Percentiles rank a stretch among this genome's conserved stretches.
Evolutionary conservation across 352 stramenopile species (phyloP).

Genomic region (Sclerospora graminicola): DNA sequence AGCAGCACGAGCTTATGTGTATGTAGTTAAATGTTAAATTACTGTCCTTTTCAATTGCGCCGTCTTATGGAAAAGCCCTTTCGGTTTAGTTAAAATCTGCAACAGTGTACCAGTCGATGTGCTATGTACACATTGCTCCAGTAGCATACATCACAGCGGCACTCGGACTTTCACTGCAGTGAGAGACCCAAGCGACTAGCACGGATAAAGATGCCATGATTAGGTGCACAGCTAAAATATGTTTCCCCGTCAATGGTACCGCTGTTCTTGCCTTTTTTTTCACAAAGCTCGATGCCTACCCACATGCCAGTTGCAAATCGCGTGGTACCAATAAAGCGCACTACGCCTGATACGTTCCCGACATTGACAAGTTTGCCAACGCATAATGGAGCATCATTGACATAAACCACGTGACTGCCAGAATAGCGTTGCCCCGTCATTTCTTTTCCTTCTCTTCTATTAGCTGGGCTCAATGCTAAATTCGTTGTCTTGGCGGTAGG

Average conservation of each 20-base stretch:
- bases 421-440: conserved; percentile 23
- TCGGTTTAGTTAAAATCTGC: no score
- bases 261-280: conserved; percentile 55
- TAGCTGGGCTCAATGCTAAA: neutral
- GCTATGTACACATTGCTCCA: no score
- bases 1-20: no score
- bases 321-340: conserved; percentile 58
- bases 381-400: conserved; percentile 30
- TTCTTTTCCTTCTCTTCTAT: conserved; percentile 1
- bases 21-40: no score
- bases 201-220: conserved; percentile 65
- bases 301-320: conserved; percentile 53
- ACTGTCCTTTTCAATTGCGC: no score
- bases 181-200: conserved; percentile 42
- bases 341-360: conserved; percentile 39
- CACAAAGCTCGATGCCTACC: conserved; percentile 60
- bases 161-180: no score
- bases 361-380: conserved; percentile 52
- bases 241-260: conserved; percentile 42
- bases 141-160: no score
- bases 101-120: no score
- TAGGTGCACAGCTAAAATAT: conserved; percentile 49
- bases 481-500: neutral
- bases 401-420: conserved; percentile 31
- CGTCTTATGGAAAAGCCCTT: no score